phyloP scores from a whole-genome alignment of 306 rosid species.

The Lathyrus aphaca region DNA sequence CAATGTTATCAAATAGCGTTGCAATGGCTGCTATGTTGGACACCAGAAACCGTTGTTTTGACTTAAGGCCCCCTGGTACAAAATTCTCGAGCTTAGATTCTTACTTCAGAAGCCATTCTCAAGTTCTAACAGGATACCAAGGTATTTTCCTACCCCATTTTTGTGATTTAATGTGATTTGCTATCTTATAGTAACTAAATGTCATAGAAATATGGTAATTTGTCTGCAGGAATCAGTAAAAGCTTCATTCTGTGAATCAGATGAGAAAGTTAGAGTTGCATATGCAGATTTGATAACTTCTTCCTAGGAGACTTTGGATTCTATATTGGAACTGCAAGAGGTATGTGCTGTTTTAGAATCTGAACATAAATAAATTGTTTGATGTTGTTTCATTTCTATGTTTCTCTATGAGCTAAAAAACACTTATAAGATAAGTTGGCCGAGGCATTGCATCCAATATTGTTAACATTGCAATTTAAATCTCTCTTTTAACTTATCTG shows the following conservation, averaged over 20 bases:
- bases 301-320: slow-evolving; percentile 72
- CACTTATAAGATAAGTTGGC: slow-evolving; percentile 1
- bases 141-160: slow-evolving; percentile 48
- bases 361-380: background rate
- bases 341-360: slow-evolving; percentile 42
- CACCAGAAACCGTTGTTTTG: slow-evolving; percentile 34
- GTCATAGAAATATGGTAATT: slow-evolving; percentile 26
- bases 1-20: no score
- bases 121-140: slow-evolving; percentile 88
- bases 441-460: background rate
- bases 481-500: background rate
- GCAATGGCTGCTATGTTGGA: no score
- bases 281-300: slow-evolving; percentile 68
- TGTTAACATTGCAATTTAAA: background rate
- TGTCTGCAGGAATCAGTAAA: slow-evolving; percentile 72
- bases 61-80: slow-evolving; percentile 82
- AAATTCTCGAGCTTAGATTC: slow-evolving; percentile 82
- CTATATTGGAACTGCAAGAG: slow-evolving; percentile 81
- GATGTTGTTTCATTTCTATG: slow-evolving; percentile 18
- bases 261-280: slow-evolving; percentile 59
- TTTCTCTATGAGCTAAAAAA: background rate
- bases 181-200: slow-evolving; percentile 28
- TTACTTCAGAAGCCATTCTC: slow-evolving; percentile 83
- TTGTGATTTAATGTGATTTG: slow-evolving; percentile 10
- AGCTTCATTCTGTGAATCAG: slow-evolving; percentile 63